Evolutionary conservation across 2,329 filamentous ascomycete species (phyloP).

Genomic region (Paramyrothecium roridum): DNA sequence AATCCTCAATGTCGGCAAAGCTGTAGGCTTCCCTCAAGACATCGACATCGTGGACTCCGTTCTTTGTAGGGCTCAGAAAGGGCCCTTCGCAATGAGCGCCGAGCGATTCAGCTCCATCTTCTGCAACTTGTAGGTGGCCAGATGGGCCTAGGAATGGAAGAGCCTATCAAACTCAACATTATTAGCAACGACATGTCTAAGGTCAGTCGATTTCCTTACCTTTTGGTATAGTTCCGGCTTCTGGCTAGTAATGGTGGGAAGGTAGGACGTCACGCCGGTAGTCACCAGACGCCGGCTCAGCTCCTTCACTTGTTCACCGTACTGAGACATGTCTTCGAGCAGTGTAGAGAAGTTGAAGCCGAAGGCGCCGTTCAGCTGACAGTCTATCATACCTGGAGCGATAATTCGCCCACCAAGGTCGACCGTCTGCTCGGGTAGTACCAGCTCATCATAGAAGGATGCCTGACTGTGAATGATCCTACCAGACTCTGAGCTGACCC

Average conservation of each 20-base stretch:
- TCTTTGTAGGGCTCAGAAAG: slow-evolving; percentile 78
- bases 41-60: slow-evolving; percentile 77
- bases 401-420: slow-evolving; percentile 82
- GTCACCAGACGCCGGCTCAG: slow-evolving; percentile 70
- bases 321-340: slow-evolving; percentile 64
- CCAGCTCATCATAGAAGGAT: slow-evolving; percentile 64
- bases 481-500: slow-evolving; percentile 78
- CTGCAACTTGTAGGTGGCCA: slow-evolving; percentile 53
- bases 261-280: slow-evolving; percentile 84
- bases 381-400: slow-evolving; percentile 83
- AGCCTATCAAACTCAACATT: slow-evolving; percentile 37
- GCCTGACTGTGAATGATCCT: slow-evolving; percentile 73
- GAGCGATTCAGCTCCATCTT: slow-evolving; percentile 78
- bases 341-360: slow-evolving; percentile 88
- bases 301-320: slow-evolving; percentile 67
- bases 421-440: slow-evolving; percentile 69
- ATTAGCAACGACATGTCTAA: neutral
- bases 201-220: slow-evolving; percentile 33
- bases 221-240: slow-evolving; percentile 77
- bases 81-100: slow-evolving; percentile 91
- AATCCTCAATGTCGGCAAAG: slow-evolving; percentile 63
- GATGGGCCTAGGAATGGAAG: slow-evolving; percentile 77
- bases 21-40: slow-evolving; percentile 65
- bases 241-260: slow-evolving; percentile 83
- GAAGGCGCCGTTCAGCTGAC: slow-evolving; percentile 88